Evolutionary conservation across 352 stramenopile species (phyloP).

Genomic region (Phytophthora europaea): DNA sequence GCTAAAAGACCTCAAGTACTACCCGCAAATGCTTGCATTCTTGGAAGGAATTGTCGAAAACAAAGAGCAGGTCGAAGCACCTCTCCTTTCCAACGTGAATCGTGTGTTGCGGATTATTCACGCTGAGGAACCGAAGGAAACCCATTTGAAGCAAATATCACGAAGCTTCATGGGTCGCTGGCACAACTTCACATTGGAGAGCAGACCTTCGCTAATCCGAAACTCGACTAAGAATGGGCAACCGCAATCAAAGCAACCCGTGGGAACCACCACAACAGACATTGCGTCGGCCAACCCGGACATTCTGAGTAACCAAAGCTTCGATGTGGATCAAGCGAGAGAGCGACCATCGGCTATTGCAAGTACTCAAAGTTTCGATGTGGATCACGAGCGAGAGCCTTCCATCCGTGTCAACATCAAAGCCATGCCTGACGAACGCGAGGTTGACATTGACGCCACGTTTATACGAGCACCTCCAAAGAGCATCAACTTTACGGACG

Average conservation of each 20-base stretch:
- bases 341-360: conserved; percentile 11
- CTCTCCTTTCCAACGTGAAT: conserved; percentile 78
- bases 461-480: conserved; percentile 57
- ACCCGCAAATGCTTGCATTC: conserved; percentile 65
- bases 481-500: conserved; percentile 79
- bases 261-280: conserved; percentile 16
- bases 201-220: conserved; percentile 34
- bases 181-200: conserved; percentile 82
- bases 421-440: conserved; percentile 57
- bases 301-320: conserved; percentile 47
- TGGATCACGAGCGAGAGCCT: conserved; percentile 59
- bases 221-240: conserved; percentile 34
- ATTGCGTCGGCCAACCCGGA: conserved; percentile 16
- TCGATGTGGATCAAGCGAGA: conserved; percentile 73
- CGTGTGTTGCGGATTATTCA: conserved; percentile 80
- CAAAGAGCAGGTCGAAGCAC: conserved; percentile 54
- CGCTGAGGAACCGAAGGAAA: conserved; percentile 64
- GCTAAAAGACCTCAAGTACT: conserved; percentile 79
- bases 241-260: conserved; percentile 28
- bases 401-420: conserved; percentile 64
- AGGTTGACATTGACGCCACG: conserved; percentile 44
- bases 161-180: conserved; percentile 81
- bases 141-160: conserved; percentile 55
- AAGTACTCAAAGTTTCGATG: conserved; percentile 60
- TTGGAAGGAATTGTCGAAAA: conserved; percentile 62